phyloP scores from a whole-genome alignment of 1,284 basidiomycete species.

The Somion occarium region DNA sequence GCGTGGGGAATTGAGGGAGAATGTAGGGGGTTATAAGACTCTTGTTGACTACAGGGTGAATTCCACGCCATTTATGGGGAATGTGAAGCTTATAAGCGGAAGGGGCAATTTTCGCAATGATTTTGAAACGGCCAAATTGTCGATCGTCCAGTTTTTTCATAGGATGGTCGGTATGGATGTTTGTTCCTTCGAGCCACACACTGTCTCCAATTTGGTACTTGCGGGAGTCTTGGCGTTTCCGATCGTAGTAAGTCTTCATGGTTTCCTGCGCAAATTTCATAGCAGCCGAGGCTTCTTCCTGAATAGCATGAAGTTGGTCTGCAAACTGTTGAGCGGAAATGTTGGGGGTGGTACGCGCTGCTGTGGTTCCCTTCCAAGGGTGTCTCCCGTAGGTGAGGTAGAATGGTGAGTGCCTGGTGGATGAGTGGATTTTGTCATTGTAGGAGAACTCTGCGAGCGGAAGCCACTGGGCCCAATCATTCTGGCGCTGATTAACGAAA shows the following conservation, averaged over 20 bases:
- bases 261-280: not conserved
- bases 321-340: not conserved
- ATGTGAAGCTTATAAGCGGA: not conserved
- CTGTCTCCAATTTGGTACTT: not conserved
- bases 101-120: slow-evolving; percentile 12
- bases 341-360: not conserved
- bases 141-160: slow-evolving; percentile 28
- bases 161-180: slow-evolving; percentile 20
- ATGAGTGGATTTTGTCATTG: slow-evolving; percentile 28
- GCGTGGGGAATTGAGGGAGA: not conserved
- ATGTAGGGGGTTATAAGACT: not conserved
- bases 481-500: slow-evolving; percentile 31
- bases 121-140: slow-evolving; percentile 27
- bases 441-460: slow-evolving; percentile 35
- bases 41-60: slow-evolving; percentile 10
- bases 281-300: not conserved
- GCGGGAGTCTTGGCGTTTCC: not conserved
- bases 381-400: slow-evolving; percentile 11
- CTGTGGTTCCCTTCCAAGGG: not conserved
- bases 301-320: not conserved
- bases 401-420: slow-evolving; percentile 33
- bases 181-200: slow-evolving; percentile 2
- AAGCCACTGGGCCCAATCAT: slow-evolving; percentile 32
- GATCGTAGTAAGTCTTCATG: not conserved
- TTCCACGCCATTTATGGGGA: not conserved